phyloP scores from a whole-genome alignment of 371 early-diverging fungal species.

The Mortierella sp. region DNA sequence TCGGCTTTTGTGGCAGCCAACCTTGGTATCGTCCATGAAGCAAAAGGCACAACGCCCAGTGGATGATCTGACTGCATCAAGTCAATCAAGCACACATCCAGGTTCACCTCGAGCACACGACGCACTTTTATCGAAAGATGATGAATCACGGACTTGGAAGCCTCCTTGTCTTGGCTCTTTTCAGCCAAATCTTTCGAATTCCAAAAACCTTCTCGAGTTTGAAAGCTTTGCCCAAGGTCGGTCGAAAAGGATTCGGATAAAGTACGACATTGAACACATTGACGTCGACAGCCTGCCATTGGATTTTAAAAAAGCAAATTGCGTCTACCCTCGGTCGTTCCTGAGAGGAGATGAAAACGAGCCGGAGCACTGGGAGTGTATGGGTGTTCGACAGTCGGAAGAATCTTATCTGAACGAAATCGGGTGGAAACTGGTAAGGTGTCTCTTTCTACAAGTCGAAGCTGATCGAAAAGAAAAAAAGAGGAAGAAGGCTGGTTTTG shows the following conservation, averaged over 20 bases:
- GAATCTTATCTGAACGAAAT: conserved; percentile 46
- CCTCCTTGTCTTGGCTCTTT: conserved; percentile 18
- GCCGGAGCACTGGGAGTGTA: conserved; percentile 14
- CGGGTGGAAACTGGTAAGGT: conserved; percentile 50
- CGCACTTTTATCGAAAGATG: background rate
- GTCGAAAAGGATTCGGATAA: conserved; percentile 7
- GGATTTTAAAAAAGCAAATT: conserved; percentile 35
- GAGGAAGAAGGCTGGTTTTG: no score
- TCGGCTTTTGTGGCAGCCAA: conserved; percentile 11
- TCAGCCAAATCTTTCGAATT: background rate
- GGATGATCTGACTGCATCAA: no score
- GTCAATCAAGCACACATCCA: no score
- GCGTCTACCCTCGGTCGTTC: conserved; percentile 45
- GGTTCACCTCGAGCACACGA: no score
- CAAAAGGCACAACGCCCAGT: background rate
- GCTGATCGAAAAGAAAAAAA: no score
- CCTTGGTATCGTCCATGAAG: conserved; percentile 7
- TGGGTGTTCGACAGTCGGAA: conserved; percentile 35
- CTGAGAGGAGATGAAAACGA: conserved; percentile 1
- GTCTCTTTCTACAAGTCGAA: background rate
- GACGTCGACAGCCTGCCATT: conserved; percentile 14
- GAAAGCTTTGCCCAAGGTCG: conserved; percentile 28
- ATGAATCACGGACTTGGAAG: background rate
- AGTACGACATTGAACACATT: conserved; percentile 11
- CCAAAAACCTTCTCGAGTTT: conserved; percentile 14